Evolutionary conservation across 139 green algal species (phyloP).

Genomic region (Zygnema cylindricum): DNA sequence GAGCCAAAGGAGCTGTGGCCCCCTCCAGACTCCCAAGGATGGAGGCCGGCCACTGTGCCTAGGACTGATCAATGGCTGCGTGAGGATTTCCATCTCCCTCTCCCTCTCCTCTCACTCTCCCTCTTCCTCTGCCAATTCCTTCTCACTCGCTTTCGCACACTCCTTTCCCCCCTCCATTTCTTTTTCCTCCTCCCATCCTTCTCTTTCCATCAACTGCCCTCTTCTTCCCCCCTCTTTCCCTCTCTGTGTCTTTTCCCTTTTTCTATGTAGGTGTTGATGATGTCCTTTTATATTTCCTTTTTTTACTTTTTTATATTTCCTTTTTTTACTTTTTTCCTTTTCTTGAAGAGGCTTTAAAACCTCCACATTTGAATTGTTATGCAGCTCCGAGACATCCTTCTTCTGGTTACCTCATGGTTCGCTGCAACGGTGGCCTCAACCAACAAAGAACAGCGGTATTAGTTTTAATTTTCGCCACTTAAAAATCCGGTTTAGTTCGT

Average conservation of each 20-base stretch:
- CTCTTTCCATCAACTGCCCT: too few species aligned
- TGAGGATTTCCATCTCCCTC: neutral
- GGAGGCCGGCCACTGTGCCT: neutral
- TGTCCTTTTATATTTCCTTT: neutral
- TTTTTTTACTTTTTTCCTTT: neutral
- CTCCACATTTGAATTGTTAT: neutral
- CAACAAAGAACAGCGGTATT: constrained; percentile 38
- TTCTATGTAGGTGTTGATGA: neutral
- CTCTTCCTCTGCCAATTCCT: neutral
- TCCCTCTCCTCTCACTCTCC: neutral
- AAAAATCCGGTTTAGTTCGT: too few species aligned
- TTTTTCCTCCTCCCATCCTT: neutral
- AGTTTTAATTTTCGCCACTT: too few species aligned
- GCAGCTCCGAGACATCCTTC: neutral
- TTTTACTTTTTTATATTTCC: neutral
- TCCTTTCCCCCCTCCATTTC: too few species aligned
- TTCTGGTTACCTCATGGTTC: constrained; percentile 28
- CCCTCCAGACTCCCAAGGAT: neutral
- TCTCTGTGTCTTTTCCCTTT: neutral
- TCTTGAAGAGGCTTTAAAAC: neutral
- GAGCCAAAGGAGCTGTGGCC: neutral
- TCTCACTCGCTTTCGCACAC: neutral
- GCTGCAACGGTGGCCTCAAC: constrained; percentile 43
- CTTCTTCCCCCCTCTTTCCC: neutral
- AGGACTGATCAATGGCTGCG: neutral